Evolutionary conservation across 495 filamentous ascomycete species (phyloP), one percentile per base, ranked within the genome.

Genomic region (Lasiosphaeriaceae sp.): DNA sequence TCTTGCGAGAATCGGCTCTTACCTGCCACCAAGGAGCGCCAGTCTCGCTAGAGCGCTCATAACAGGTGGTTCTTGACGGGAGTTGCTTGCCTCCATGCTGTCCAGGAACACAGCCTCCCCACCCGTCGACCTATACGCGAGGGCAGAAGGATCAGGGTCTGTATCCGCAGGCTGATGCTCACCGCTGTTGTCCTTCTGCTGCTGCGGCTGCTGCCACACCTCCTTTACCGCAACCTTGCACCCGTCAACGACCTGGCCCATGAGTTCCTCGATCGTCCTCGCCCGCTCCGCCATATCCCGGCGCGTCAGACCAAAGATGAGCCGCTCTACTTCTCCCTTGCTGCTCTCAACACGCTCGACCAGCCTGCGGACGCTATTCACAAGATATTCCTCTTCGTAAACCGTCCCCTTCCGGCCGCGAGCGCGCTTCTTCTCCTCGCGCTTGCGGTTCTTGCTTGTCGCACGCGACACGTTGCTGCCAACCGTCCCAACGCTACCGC

Each of bases 331-430:
- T 61, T 97, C 94, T 0, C 76, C 73, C 17, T 81, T 75, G 1
- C 86, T 76, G 9, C 73, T 73, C 66, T 92, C 90, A n/a, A 96
- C 83, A 19, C 92, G 78, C 66, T 96, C 90, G 21, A 96, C 83
- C 39, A 97, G 76, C 35, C 94, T 76, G n/a, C 86, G 78, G 34
- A 96, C 84, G 59, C 86, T 90, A 64, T 89, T 93, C 45, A 96
- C 85, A 11, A 98, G 79, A 68, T 98, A 97, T 71, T 97, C 94
- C 69, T 97, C 94, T 65, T 98, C 94, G 67, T 97, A 98, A 4
- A 98, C 87, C 43, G 87, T 96, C 16, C 94, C 94, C 78, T 97
- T 96, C 70, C 96, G 90, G 14, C 94, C 94, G 23, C 90, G 80
- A 0, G 94, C 94, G 7, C 91, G 82, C 83, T 98, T 98, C 64